Evolutionary conservation across 371 early-diverging fungal species (phyloP).

Genomic region (Entomophthora muscae): DNA sequence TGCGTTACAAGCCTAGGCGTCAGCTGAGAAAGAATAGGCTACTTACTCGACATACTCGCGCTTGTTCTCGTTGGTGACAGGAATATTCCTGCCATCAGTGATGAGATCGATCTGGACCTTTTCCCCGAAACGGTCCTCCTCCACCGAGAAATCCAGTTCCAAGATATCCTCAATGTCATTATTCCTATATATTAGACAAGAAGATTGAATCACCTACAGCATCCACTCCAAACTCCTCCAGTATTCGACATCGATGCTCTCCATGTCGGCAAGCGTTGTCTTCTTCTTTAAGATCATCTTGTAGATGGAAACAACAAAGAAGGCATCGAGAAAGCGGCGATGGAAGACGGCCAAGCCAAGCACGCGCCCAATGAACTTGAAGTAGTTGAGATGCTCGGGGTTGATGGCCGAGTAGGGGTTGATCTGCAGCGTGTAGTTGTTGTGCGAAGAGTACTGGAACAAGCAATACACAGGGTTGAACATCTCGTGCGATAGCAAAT

Average conservation of each 20-base stretch:
- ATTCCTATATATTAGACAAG: constrained; percentile 24
- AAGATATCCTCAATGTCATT: constrained; percentile 77
- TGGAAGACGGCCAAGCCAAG: constrained; percentile 95
- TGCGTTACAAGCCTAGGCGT: constrained; percentile 25
- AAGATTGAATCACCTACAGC: constrained; percentile 29
- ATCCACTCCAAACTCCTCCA: constrained; percentile 87
- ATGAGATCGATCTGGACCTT: constrained; percentile 80
- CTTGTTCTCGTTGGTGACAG: constrained; percentile 94
- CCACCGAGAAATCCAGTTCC: constrained; percentile 79
- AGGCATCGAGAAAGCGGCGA: constrained; percentile 88
- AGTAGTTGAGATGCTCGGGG: constrained; percentile 96
- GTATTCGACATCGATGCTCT: constrained; percentile 88
- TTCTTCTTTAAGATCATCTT: constrained; percentile 87
- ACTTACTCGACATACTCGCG: constrained; percentile 75
- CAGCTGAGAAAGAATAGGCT: constrained; percentile 11
- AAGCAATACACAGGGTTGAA: constrained; percentile 95
- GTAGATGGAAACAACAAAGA: constrained; percentile 90
- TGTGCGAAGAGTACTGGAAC: constrained; percentile 93
- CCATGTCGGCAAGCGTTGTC: constrained; percentile 78
- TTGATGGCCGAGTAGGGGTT: constrained; percentile 91
- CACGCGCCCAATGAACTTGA: constrained; percentile 94
- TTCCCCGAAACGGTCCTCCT: constrained; percentile 88
- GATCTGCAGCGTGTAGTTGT: constrained; percentile 91
- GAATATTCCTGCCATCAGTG: constrained; percentile 74
- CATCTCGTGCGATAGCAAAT: constrained; percentile 92